These are phyloP conservation scores for Macadamia integrifolia DNA, from an alignment of 164 flowering plant genomes.

Conservation along the genomic window DNA sequence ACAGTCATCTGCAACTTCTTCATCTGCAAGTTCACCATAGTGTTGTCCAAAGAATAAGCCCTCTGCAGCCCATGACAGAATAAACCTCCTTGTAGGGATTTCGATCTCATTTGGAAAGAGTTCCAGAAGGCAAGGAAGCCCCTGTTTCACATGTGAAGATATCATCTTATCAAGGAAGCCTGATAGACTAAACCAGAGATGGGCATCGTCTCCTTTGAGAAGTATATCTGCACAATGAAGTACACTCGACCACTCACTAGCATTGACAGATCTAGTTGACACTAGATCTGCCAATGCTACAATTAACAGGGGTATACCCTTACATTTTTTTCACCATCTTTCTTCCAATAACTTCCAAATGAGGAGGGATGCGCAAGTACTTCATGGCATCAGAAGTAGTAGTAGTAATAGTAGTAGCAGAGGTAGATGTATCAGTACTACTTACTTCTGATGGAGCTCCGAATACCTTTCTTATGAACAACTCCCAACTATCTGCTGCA, in stretches of 20 bases:
- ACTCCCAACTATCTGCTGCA: slow-evolving; percentile 7
- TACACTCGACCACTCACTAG: slow-evolving; percentile 22
- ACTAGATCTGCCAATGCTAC: slow-evolving; percentile 33
- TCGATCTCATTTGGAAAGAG: slow-evolving; percentile 17
- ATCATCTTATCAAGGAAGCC: slow-evolving; percentile 13
- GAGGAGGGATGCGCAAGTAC: slow-evolving; percentile 5
- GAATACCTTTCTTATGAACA: slow-evolving; percentile 5
- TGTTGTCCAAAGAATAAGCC: slow-evolving; percentile 20
- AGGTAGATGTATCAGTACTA: neutral
- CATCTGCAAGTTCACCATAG: slow-evolving; percentile 1
- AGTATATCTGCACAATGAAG: slow-evolving; percentile 11
- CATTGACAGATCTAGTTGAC: slow-evolving; percentile 8
- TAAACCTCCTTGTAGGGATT: slow-evolving; percentile 19
- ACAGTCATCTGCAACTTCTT: slow-evolving; percentile 7
- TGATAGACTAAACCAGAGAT: slow-evolving; percentile 23
- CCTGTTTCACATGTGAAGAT: slow-evolving; percentile 13
- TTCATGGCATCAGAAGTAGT: too few relatives aligned
- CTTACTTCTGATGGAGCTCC: too few relatives aligned
- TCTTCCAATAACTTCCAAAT: slow-evolving; percentile 8
- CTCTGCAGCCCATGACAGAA: slow-evolving; percentile 25
- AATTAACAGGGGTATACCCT: slow-evolving; percentile 23
- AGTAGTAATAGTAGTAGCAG: too few relatives aligned
- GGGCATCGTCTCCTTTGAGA: neutral
- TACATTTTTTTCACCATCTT: slow-evolving; percentile 16
- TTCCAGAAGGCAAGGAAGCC: slow-evolving; percentile 13